These are phyloP conservation scores for Sphaceloma murrayae DNA, from an alignment of 2,329 filamentous ascomycete species.

Conservation along the genomic window DNA sequence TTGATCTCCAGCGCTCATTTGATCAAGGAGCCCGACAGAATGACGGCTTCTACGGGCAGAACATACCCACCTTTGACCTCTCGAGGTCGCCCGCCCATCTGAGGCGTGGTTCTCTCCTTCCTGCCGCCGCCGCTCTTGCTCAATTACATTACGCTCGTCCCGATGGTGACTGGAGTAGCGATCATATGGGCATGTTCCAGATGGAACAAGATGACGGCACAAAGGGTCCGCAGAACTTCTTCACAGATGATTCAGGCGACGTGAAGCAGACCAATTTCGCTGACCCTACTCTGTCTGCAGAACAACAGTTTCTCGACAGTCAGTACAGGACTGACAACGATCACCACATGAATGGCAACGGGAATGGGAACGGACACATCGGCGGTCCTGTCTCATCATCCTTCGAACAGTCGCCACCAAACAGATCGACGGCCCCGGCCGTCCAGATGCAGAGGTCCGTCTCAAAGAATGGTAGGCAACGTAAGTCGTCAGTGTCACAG, in stretches of 20 bases:
- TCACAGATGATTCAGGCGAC: slow-evolving; percentile 33
- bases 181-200: slow-evolving; percentile 49
- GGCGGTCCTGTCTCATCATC: slow-evolving; percentile 52
- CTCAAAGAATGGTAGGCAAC: slow-evolving; percentile 58
- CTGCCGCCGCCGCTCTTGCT: slow-evolving; percentile 73
- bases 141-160: slow-evolving; percentile 73
- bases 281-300: slow-evolving; percentile 20
- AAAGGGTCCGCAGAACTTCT: slow-evolving; percentile 26
- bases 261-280: slow-evolving; percentile 18
- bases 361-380: slow-evolving; percentile 12
- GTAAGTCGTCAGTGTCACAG: slow-evolving; percentile 81
- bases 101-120: slow-evolving; percentile 52
- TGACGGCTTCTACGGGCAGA: slow-evolving; percentile 20
- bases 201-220: slow-evolving; percentile 14
- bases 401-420: slow-evolving; percentile 69
- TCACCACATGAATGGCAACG: slow-evolving; percentile 6
- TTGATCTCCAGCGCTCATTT: slow-evolving; percentile 27
- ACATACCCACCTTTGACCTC: slow-evolving; percentile 27
- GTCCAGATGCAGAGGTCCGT: slow-evolving; percentile 55
- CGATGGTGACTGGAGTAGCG: slow-evolving; percentile 68
- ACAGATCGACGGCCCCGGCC: slow-evolving; percentile 77
- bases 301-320: slow-evolving; percentile 21
- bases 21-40: slow-evolving; percentile 26
- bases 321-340: slow-evolving; percentile 17
- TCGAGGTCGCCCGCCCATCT: slow-evolving; percentile 59